Evolutionary conservation across 1,139 yeast species (phyloP), one percentile per base, ranked within the genome.

Genomic region (Lodderomyces elongisporus): DNA sequence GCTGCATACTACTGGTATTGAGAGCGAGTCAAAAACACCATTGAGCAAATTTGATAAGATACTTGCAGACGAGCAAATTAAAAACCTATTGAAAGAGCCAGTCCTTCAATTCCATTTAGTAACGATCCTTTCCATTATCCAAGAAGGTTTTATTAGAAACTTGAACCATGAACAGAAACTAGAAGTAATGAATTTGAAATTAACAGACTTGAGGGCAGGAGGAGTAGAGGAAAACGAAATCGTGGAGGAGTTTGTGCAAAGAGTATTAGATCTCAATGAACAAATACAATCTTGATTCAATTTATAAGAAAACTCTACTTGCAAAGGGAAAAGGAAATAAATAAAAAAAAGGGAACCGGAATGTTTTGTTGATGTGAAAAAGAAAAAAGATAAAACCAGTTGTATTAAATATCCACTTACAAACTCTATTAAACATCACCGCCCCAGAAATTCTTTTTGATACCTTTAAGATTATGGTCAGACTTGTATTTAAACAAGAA

Each of bases 181-280:
- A 15, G 77, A 71, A 21, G 70, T 83, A 7, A 81, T 83, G 5
- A 66, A 77, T 38, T 62, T 76, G 44, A 79, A 80, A 43, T 56
- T 83, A 16, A 66, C 74, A 9, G 77, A 77, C 38, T 61, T 83
- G 22, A 57, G 93, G 18, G 52, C 47, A 5, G 82, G 83, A 2
- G 93, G 93, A 0, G 39, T 62, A 0, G 88, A 83, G 47, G 73
- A 70, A 33, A 82, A 83, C 48, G 75, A 64, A 40, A 56, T 78
- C 26, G 74, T 83, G 5, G 88, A 82, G 49, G 87, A 80, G 46
- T 80, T 82, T 55, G 44, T 55, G 10, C 47, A 46, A 25, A 31
- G 56, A 24, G 42, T 52, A 10, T 30, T 53, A 14, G 25, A 37
- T 5, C 36, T 51, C 30, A 26, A 30, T 14, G 29, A 38, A 24